These are phyloP conservation scores for Microascus cirrosus DNA, from an alignment of 2,329 filamentous ascomycete species.

Conservation along the genomic window DNA sequence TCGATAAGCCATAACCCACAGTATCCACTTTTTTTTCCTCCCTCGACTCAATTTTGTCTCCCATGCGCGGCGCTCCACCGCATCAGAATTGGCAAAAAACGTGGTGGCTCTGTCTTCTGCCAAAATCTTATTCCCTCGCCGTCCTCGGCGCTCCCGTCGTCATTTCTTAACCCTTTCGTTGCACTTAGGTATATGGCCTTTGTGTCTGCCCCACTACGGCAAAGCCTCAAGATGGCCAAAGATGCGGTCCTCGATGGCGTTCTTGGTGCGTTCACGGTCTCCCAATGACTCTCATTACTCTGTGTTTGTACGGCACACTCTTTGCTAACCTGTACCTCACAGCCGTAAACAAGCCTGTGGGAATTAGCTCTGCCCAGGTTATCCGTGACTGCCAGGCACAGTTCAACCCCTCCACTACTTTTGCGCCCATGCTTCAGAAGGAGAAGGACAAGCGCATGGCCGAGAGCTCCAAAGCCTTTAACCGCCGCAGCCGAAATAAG, in stretches of 20 bases:
- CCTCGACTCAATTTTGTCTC: background rate
- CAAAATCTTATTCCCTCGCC: background rate
- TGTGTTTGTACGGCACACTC: conserved; percentile 3
- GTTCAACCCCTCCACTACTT: conserved; percentile 72
- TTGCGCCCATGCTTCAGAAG: conserved; percentile 63
- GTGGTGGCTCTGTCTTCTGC: background rate
- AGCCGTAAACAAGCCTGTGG: conserved; percentile 91
- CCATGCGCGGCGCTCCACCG: background rate
- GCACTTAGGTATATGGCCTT: conserved; percentile 1
- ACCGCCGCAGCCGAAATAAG: conserved; percentile 45
- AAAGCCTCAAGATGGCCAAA: conserved; percentile 36
- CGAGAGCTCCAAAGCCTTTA: conserved; percentile 48
- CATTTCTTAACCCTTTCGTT: background rate
- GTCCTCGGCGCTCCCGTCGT: background rate
- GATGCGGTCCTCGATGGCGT: conserved; percentile 43
- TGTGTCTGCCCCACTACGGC: background rate
- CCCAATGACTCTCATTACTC: background rate
- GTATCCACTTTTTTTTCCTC: conserved; percentile 1
- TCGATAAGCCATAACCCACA: conserved; percentile 5
- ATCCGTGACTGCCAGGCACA: conserved; percentile 76
- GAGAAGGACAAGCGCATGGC: conserved; percentile 44
- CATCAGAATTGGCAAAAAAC: background rate
- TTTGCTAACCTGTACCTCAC: conserved; percentile 5
- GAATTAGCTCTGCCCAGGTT: conserved; percentile 79
- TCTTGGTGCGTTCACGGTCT: conserved; percentile 33